Base-by-base conservation (phyloP, 441 rosid genomes). In the Gossypium lobatum region DNA sequence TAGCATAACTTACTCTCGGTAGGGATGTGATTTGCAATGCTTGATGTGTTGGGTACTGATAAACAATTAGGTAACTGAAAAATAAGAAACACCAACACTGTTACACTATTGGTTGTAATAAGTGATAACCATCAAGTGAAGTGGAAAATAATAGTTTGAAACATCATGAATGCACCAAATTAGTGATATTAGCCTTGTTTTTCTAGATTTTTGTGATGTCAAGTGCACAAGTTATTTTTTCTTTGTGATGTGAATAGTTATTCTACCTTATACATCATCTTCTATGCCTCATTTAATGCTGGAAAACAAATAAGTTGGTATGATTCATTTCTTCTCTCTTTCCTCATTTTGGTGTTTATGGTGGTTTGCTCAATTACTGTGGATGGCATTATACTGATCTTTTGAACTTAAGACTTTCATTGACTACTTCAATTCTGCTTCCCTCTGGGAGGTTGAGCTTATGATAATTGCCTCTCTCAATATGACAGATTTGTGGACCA, bases 401-500 rank as follows among this genome's bases (percentile, higher is more conserved):
- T 53, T 18, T 14, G 25, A 67, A 50, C 20, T 25, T 17, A 67
- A 67, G 20, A 48, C 17, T 50, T 4, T 48, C 58, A 48, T 48
- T 34, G 42, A 48, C 10, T 61, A 14, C 72, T 70, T 61, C 20
- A 9, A 11, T 11, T 11, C 31, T 55, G 61, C 52, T 50, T 50
- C 6, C 7, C 70, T 3, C 13, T 17, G 11, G 4, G 9, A 65
- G 66, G 66, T 63, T 64, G 20, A 46, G 54, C 42, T 64, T 70
- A 60, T 50, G 50, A 10, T 72, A 48, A 64, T 60, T 52, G 45
- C 4, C 17, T 48, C 34, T 74, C 16, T 31, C 63, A 59, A 72
- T 60, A 52, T 64, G 80, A 77, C 83, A 85, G 91, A 79, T 81
- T 73, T 83, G 87, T 78, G 91, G 91, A 39, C 70, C 66, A 17